Evolutionary conservation across 2,329 filamentous ascomycete species (phyloP).

Genomic region (Colletotrichum spaethianum): DNA sequence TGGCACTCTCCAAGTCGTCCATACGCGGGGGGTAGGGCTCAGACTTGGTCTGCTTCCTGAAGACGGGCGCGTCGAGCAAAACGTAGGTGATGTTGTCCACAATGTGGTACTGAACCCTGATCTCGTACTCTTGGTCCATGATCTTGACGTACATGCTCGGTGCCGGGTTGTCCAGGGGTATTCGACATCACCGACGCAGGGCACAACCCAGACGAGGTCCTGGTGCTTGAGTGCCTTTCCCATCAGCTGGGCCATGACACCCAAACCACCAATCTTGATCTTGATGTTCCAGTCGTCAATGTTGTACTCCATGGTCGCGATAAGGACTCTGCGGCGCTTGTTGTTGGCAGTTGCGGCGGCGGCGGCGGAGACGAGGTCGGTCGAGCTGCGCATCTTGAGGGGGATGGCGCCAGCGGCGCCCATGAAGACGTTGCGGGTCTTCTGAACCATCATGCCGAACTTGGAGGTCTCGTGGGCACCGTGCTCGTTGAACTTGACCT

Average conservation of each 20-base stretch:
- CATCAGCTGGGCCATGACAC: conserved; percentile 80
- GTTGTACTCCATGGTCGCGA: conserved; percentile 81
- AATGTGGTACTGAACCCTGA: conserved; percentile 75
- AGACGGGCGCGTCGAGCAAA: conserved; percentile 76
- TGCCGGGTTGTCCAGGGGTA: conserved; percentile 72
- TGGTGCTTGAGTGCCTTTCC: conserved; percentile 75
- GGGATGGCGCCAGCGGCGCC: conserved; percentile 47
- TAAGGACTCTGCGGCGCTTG: conserved; percentile 70
- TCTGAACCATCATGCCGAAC: conserved; percentile 61
- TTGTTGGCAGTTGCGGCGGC: conserved; percentile 43
- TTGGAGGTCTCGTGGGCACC: conserved; percentile 60
- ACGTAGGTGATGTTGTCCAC: conserved; percentile 78
- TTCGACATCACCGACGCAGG: conserved; percentile 74
- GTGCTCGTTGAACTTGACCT: conserved; percentile 55
- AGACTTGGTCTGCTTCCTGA: conserved; percentile 73
- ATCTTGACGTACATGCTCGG: conserved; percentile 75
- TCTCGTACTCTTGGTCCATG: conserved; percentile 71
- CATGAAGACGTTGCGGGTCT: conserved; percentile 47
- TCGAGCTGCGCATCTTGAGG: conserved; percentile 42
- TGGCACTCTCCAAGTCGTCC: conserved; percentile 78
- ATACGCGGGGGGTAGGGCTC: conserved; percentile 78
- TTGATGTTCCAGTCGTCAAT: conserved; percentile 80
- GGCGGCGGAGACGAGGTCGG: conserved; percentile 43
- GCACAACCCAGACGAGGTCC: conserved; percentile 75
- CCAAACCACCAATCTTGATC: conserved; percentile 79